Base-by-base conservation (phyloP, 2,329 filamentous ascomycete species). In the Diaporthe destruens region DNA sequence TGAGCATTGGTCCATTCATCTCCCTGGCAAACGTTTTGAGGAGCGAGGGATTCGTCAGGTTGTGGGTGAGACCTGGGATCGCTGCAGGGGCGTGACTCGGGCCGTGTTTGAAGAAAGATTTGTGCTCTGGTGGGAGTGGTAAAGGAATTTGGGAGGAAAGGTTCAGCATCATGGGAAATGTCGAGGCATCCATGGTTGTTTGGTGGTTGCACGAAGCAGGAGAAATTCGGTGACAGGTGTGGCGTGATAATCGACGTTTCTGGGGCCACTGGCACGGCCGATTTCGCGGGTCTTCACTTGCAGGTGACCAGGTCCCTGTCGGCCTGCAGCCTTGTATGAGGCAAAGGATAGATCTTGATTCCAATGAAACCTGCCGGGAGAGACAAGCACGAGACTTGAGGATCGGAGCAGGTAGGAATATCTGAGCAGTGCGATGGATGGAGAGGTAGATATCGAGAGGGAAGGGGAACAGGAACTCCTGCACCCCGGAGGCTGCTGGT, bases 71-170 rank as follows among this genome's bases (percentile, higher is more conserved):
- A 29, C 67, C 67, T 53, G 67, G 42, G 32, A 70, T 42, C 7
- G 53, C 57, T 36, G 57, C 53, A 39, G 66, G 59, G 66, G 25
- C 44, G 53, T 72, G 72, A 23, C 51, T 74, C 66, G 71, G 47
- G 14, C 53, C 7, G 42, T 70, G 53, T 74, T 76, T 67, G 76
- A 77, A 74, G 72, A 84, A 83, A 6, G 79, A 76, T 49, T 80
- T 79, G 69, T 81, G 79, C 47, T 84, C 82, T 44, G 82, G 82
- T 8, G 83, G 82, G 65, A 82, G 83, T 8, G 83, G 83, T 57
- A 83, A 79, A 51, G 82, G 82, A 18, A 80, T 78, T 36, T 82
- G 79, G 69, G 80, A 67, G 55, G 67, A 51, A 49, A 72, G 47
- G 39, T 71, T 71, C 54, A 74, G 20, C 72, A 74, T 72, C 32